Evolutionary conservation across 352 stramenopile genomes (phyloP).

Genomic region (Pythium phragmiticola): DNA sequence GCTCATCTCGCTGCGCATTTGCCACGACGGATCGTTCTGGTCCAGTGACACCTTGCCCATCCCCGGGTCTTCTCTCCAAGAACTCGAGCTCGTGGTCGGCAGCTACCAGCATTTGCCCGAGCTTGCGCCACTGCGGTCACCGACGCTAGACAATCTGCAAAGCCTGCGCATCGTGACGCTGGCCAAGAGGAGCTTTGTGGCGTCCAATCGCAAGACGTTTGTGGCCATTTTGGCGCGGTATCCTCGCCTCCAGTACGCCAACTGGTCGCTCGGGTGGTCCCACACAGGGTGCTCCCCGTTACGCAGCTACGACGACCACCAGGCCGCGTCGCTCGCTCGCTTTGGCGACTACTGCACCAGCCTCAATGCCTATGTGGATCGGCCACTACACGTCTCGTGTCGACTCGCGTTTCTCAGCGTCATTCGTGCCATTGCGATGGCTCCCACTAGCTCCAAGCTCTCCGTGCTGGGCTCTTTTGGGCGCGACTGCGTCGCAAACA

Average conservation of each 20-base stretch:
- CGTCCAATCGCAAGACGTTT: slow-evolving; percentile 1
- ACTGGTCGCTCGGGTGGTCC: slow-evolving; percentile 5
- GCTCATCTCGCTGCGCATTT: neutral
- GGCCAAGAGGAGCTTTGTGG: neutral
- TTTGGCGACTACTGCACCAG: neutral
- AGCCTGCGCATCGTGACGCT: neutral
- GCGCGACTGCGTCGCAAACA: neutral
- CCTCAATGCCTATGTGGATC: neutral
- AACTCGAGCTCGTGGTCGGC: slow-evolving; percentile 5
- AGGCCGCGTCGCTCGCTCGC: neutral
- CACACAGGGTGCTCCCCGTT: slow-evolving; percentile 6
- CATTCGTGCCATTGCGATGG: neutral
- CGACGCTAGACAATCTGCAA: neutral
- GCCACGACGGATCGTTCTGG: slow-evolving; percentile 10
- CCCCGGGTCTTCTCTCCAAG: neutral
- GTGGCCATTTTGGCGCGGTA: slow-evolving; percentile 1
- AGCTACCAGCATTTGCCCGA: neutral
- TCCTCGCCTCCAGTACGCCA: slow-evolving; percentile 4
- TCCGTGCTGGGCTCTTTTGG: slow-evolving; percentile 1
- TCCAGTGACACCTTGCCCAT: neutral
- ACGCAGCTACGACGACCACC: slow-evolving; percentile 6
- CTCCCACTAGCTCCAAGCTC: neutral
- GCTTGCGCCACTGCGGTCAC: neutral
- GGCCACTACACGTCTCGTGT: neutral
- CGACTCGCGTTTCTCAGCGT: slow-evolving; percentile 8